Evolutionary conservation across 768 basidiomycete species (phyloP).

Genomic region (Leccinum uliginosum): DNA sequence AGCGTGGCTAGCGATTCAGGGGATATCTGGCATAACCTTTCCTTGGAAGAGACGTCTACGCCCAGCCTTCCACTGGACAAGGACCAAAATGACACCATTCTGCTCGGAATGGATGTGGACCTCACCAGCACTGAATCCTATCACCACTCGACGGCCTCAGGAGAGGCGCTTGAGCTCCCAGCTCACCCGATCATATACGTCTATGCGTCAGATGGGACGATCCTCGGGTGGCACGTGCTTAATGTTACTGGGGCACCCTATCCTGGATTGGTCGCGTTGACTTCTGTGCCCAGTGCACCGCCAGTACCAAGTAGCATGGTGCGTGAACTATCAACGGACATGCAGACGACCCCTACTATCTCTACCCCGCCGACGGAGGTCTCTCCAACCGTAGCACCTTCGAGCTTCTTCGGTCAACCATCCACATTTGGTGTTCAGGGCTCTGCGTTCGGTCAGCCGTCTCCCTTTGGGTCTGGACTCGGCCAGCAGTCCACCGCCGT

Average conservation of each 20-base stretch:
- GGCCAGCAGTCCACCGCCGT: conserved; percentile 17
- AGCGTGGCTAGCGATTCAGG: conserved; percentile 24
- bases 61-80: conserved; percentile 65
- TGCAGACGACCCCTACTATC: conserved; percentile 25
- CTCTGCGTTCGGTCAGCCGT: conserved; percentile 32
- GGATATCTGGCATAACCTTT: conserved; percentile 42
- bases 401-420: conserved; percentile 34
- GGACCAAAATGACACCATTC: conserved; percentile 64
- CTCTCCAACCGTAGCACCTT: conserved; percentile 27
- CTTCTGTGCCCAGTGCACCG: neutral
- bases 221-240: conserved; percentile 70
- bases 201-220: conserved; percentile 74
- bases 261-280: conserved; percentile 44
- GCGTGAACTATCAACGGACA: conserved; percentile 29
- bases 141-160: conserved; percentile 35
- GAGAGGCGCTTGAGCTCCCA: conserved; percentile 40
- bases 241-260: conserved; percentile 52
- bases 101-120: conserved; percentile 63
- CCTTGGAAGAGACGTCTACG: conserved; percentile 46
- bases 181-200: conserved; percentile 65
- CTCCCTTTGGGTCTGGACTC: conserved; percentile 18
- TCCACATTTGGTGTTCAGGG: conserved; percentile 24
- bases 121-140: conserved; percentile 48
- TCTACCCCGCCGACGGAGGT: conserved; percentile 15
- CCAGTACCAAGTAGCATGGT: conserved; percentile 19